These are phyloP conservation scores for Verbena officinalis DNA, from an alignment of 257 asterid species.

Conservation along the genomic window DNA sequence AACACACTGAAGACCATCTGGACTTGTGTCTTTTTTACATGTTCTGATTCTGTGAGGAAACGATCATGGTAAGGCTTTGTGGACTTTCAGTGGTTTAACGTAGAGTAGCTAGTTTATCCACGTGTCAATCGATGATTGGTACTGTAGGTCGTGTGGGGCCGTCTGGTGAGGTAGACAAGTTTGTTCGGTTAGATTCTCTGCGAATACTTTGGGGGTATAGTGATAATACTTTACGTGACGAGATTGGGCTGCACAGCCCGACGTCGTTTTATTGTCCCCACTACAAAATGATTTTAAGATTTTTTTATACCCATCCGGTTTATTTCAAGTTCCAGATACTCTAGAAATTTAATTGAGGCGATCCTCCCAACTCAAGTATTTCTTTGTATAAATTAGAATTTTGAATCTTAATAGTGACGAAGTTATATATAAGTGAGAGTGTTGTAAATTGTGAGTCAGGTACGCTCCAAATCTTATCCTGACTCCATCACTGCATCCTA, in stretches of 20 bases:
- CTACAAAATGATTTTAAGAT: too few relatives aligned
- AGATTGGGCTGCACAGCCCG: not conserved
- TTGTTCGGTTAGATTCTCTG: conserved; percentile 14
- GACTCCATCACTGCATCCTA: too few relatives aligned
- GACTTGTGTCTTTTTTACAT: conserved; percentile 13
- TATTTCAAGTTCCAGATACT: too few relatives aligned
- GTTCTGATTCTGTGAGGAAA: not conserved
- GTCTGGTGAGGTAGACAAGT: conserved; percentile 1
- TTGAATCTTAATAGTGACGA: too few relatives aligned
- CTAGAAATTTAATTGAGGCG: too few relatives aligned
- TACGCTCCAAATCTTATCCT: too few relatives aligned
- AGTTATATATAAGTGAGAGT: too few relatives aligned
- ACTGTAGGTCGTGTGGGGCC: not conserved
- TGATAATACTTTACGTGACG: conserved; percentile 27
- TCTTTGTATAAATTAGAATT: too few relatives aligned
- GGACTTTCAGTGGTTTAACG: not conserved
- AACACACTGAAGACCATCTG: conserved; percentile 7
- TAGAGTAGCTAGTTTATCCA: not conserved
- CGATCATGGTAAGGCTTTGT: conserved; percentile 17
- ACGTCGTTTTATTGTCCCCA: too few relatives aligned
- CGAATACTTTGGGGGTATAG: conserved; percentile 21
- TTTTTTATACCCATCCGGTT: too few relatives aligned
- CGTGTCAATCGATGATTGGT: conserved; percentile 24
- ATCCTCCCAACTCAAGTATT: too few relatives aligned
- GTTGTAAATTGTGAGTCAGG: too few relatives aligned